These are phyloP conservation scores for Boletus rubescentipes DNA, from an alignment of 768 basidiomycete genomes.

Conservation along the genomic window DNA sequence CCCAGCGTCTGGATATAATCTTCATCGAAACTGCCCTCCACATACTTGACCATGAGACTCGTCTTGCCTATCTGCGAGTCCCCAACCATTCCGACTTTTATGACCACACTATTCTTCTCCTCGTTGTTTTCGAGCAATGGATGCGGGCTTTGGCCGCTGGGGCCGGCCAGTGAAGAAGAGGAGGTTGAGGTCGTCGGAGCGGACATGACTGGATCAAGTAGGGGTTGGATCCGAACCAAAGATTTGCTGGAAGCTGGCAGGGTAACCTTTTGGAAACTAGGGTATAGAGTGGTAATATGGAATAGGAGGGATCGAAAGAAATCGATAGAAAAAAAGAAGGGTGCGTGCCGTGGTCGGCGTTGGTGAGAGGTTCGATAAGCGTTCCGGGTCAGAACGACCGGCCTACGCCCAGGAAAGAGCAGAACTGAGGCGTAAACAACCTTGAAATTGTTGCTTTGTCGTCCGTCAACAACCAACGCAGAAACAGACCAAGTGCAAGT, in stretches of 20 bases:
- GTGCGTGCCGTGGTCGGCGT: constrained; percentile 35
- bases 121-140: constrained; percentile 58
- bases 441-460: constrained; percentile 28
- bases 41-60: constrained; percentile 99
- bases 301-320: constrained; percentile 26
- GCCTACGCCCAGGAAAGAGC: constrained; percentile 30
- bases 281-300: constrained; percentile 28
- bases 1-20: constrained; percentile 99
- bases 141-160: constrained; percentile 54
- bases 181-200: constrained; percentile 48
- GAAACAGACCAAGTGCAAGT: constrained; percentile 19
- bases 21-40: constrained; percentile 98
- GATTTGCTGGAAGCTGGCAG: constrained; percentile 14
- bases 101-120: constrained; percentile 87
- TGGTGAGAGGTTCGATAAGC: constrained; percentile 37
- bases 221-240: constrained; percentile 18
- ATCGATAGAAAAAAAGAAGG: constrained; percentile 39
- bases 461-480: constrained; percentile 38
- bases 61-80: constrained; percentile 99
- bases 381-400: constrained; percentile 31
- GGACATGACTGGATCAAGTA: constrained; percentile 41
- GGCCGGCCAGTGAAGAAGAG: constrained; percentile 43
- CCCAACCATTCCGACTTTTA: constrained; percentile 99
- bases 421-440: constrained; percentile 29
- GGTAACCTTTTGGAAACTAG: constrained; percentile 23